phyloP scores from a whole-genome alignment of 495 filamentous ascomycete species.

The Podospora anserina region DNA sequence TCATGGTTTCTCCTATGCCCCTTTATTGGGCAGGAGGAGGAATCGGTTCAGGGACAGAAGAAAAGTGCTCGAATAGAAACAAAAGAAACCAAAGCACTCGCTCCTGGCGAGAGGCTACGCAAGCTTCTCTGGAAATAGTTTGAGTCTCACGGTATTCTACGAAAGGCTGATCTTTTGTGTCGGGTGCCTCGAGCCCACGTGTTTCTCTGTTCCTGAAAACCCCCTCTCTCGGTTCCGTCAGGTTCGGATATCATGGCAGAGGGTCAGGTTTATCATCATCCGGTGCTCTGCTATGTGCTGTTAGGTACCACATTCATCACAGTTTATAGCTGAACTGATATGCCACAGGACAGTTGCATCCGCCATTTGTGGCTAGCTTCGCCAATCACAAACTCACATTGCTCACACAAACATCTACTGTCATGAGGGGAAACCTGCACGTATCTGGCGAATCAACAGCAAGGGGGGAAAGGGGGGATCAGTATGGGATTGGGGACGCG shows the following conservation, averaged over 20 bases:
- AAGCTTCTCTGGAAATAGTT: background rate
- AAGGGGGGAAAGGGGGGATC: background rate
- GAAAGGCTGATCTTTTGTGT: background rate
- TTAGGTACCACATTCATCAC: background rate
- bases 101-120: background rate
- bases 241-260: background rate
- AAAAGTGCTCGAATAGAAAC: background rate
- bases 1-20: background rate
- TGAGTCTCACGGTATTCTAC: background rate
- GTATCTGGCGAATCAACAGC: background rate
- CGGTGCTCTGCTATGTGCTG: background rate
- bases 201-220: background rate
- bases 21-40: background rate
- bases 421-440: background rate
- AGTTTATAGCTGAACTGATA: background rate
- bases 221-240: constrained; percentile 14
- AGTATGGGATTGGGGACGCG: background rate
- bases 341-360: background rate
- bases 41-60: background rate
- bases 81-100: background rate
- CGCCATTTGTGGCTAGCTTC: background rate
- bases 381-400: background rate
- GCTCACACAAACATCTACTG: background rate
- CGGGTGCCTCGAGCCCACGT: background rate
- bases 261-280: background rate